Conservation (phyloP, 2,329 filamentous ascomycete genomes). For the Trichophyton mentagrophytes region DNA sequence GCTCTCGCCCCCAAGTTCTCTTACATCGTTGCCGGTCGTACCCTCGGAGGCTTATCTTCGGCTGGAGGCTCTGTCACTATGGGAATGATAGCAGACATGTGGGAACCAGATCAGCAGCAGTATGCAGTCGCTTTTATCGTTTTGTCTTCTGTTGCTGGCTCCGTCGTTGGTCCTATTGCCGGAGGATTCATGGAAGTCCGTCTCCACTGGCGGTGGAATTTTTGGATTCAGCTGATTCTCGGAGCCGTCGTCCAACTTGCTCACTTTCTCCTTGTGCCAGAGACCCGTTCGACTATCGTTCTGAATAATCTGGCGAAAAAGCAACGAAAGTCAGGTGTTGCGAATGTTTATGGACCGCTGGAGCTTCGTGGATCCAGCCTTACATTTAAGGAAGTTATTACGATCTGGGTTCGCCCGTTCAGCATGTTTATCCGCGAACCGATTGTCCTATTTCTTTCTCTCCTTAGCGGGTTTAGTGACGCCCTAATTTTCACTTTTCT, state of each 20-base stretch:
- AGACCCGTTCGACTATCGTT: conserved; percentile 46
- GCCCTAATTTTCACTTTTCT: conserved; percentile 56
- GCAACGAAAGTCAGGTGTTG: conserved; percentile 41
- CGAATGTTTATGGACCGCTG: conserved; percentile 57
- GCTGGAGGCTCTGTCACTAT: conserved; percentile 53
- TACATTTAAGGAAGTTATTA: conserved; percentile 42
- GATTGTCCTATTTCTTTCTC: conserved; percentile 48
- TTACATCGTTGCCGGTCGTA: conserved; percentile 54
- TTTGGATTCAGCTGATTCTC: conserved; percentile 51
- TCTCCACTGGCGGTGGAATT: conserved; percentile 46
- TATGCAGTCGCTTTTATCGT: conserved; percentile 50
- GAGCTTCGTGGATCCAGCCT: conserved; percentile 51
- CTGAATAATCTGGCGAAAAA: conserved; percentile 47
- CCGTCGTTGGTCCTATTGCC: conserved; percentile 35
- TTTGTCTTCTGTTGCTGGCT: conserved; percentile 43
- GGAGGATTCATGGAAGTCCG: conserved; percentile 41
- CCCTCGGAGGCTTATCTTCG: conserved; percentile 49
- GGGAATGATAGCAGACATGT: conserved; percentile 54
- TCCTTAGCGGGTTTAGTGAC: conserved; percentile 53
- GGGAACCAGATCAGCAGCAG: conserved; percentile 44
- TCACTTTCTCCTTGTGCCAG: conserved; percentile 40
- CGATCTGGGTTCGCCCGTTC: conserved; percentile 49
- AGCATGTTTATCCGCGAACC: conserved; percentile 53
- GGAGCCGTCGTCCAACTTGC: conserved; percentile 41
- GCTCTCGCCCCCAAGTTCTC: conserved; percentile 60